Evolutionary conservation across 148 eudicot species (phyloP), one percentile per base, ranked within the genome.

Genomic region (Cornus controversa): DNA sequence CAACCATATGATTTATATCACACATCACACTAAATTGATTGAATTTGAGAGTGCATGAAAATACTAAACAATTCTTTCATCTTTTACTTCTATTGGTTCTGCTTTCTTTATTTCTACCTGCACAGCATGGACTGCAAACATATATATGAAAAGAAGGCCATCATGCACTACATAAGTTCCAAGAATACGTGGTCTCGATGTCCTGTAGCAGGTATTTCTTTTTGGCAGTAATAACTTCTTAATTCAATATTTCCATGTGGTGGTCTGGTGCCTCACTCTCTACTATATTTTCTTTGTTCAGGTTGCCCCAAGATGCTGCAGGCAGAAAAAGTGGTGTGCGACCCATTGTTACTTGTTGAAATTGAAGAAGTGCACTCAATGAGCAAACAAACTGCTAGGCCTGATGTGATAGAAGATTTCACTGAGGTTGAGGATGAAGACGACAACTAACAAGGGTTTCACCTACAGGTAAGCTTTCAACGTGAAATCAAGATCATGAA

Each of bases 101-200:
- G 15, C 54, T 60, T 27, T 28, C 15, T 25, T 62, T 13, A 53
- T 10, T 60, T 77, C 24, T 29, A 67, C 10, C 27, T 57, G 42
- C 76, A 71, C 85, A 95, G 97, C 73, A 71, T 85, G 96, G 96
- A 90, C 83, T 95, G 99, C 94, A 95, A 90, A 87, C 99, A 93
- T 80, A 77, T 93, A 78, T 95, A 87, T 82, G 99, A 91, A 66
- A 86, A 87, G 86, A 53, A 75, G 76, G 83, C 91, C 70, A 85
- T 94, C 71, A 63, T 87, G 85, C 86, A 66, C 8, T 75, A 79
- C 71, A 79, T 93, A 34, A 89, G 57, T 80, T 64, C 83, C 78
- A 83, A 79, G 75, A 50, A 57, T 74, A 31, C 72, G 45, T 76
- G 66, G 1, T 70, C 76, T 34, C 75, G 78, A 80, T 94, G 98